Evolutionary conservation across 2,329 filamentous ascomycete species (phyloP), one percentile per base, ranked within the genome.

Genomic region (Neurospora sp.): DNA sequence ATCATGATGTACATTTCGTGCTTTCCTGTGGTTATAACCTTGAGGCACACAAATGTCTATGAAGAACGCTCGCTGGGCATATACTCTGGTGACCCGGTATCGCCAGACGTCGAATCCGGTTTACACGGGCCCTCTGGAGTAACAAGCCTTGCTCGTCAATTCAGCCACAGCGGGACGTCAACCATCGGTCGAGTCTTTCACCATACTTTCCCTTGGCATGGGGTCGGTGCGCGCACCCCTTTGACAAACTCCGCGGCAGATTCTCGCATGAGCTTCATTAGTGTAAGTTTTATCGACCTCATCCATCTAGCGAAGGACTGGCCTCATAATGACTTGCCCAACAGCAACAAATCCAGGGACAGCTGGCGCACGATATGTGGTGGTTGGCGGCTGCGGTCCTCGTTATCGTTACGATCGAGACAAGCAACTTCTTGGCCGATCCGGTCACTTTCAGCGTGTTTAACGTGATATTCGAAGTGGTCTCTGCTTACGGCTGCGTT

Each of bases 31-130:
- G 84, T 86, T 36, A 87, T 90, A 70, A 88, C 86, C 0, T 86
- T 90, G 79, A 85, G 89, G 37, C 87, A 89, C 76, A 90, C 89
- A 46, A 92, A 92, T 75, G 87, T 91, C 38, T 92, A 92, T 75
- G 89, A 92, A 76, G 89, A 92, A 75, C 83, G 88, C 6, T 89
- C 87, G 0, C 81, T 92, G 1, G 89, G 89, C 0, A 85, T 89
- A 39, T 87, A 88, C 70, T 79, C 79, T 57, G 79, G 82, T 33
- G 72, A 76, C 15, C 68, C 71, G 5, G 73, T 72, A 23, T 71
- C 70, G 1, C 77, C 78, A 43, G 75, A 79, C 11, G 12, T 43
- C 1, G 79, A 82, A 65, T 69, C 74, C 8, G 72, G 76, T 71
- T 76, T 28, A 40, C 33, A 40, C 73, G 69, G 40, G 65, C 39